phyloP scores from a whole-genome alignment of 495 filamentous ascomycete species.

The Neurospora cerealis region DNA sequence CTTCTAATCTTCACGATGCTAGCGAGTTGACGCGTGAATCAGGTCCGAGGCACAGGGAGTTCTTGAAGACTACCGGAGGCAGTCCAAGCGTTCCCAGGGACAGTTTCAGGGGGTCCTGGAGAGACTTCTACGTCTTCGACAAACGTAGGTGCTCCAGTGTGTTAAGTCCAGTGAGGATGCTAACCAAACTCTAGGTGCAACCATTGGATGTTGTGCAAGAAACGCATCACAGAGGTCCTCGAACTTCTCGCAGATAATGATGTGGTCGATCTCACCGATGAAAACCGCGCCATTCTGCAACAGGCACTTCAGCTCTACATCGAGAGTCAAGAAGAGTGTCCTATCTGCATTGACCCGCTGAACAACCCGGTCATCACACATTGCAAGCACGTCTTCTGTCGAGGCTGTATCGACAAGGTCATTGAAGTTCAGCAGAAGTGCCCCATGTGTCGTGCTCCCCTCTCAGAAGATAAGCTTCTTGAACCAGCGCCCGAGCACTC shows the following conservation, averaged over 20 bases:
- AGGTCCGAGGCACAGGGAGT: conserved; percentile 66
- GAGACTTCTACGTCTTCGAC: conserved; percentile 72
- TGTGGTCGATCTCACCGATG: conserved; percentile 58
- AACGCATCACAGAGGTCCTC: conserved; percentile 60
- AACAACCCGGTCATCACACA: conserved; percentile 74
- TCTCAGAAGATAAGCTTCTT: conserved; percentile 52
- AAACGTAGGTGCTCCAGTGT: conserved; percentile 35
- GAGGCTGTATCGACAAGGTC: conserved; percentile 64
- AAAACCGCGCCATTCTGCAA: conserved; percentile 66
- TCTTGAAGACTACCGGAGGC: conserved; percentile 48
- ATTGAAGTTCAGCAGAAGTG: conserved; percentile 76
- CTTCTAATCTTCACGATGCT: neutral
- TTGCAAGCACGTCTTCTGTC: conserved; percentile 78
- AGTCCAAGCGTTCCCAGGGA: conserved; percentile 25
- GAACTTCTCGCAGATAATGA: conserved; percentile 54
- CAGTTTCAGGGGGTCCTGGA: conserved; percentile 60
- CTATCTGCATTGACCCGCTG: conserved; percentile 70
- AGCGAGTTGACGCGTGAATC: conserved; percentile 13
- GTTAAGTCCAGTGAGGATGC: neutral
- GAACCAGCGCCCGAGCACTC: conserved; percentile 50
- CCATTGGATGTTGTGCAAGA: conserved; percentile 74
- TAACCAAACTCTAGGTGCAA: conserved; percentile 41
- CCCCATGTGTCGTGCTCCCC: conserved; percentile 74
- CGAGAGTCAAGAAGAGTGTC: conserved; percentile 74
- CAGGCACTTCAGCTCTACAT: conserved; percentile 69